Conservation (phyloP, 352 stramenopile species). For the Halophytophthora batemanensis region DNA sequence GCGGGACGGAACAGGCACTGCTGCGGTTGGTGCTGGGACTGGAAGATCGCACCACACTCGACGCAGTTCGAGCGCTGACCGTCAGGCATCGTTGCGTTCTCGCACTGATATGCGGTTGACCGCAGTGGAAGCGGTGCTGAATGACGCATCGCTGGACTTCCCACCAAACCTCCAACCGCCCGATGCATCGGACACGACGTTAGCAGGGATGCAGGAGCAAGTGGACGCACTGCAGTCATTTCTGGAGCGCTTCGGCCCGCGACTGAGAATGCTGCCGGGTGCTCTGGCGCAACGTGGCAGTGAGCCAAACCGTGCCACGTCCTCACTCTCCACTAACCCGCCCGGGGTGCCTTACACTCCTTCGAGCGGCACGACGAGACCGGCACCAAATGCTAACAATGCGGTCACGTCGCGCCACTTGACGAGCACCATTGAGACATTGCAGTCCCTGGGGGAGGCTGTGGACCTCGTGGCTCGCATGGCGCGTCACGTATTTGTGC, state of each 20-base stretch:
- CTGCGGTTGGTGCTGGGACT: neutral
- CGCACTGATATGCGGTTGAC: slow-evolving; percentile 34
- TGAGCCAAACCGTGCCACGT: slow-evolving; percentile 3
- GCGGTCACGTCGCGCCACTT: slow-evolving; percentile 20
- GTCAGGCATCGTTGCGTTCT: slow-evolving; percentile 31
- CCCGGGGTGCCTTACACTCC: no score
- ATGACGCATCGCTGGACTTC: slow-evolving; percentile 34
- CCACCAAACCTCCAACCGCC: slow-evolving; percentile 12
- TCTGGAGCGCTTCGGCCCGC: slow-evolving; percentile 42
- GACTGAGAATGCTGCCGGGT: slow-evolving; percentile 42
- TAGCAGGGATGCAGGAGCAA: slow-evolving; percentile 46
- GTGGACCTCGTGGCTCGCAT: slow-evolving; percentile 46
- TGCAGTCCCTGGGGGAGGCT: slow-evolving; percentile 55
- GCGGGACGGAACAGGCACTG: slow-evolving; percentile 19
- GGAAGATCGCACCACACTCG: slow-evolving; percentile 11
- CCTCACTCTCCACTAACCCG: no score
- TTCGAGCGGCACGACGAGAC: neutral
- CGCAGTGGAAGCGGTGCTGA: slow-evolving; percentile 38
- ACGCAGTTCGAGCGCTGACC: slow-evolving; percentile 20
- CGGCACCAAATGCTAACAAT: slow-evolving; percentile 1
- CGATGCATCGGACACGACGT: slow-evolving; percentile 19
- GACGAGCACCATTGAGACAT: slow-evolving; percentile 46
- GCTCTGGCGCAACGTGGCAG: slow-evolving; percentile 37
- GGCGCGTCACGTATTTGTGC: slow-evolving; percentile 48
- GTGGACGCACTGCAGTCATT: slow-evolving; percentile 45